phyloP scores from a whole-genome alignment of 2,329 filamentous ascomycete species.

The Tympanopsis confertula region DNA sequence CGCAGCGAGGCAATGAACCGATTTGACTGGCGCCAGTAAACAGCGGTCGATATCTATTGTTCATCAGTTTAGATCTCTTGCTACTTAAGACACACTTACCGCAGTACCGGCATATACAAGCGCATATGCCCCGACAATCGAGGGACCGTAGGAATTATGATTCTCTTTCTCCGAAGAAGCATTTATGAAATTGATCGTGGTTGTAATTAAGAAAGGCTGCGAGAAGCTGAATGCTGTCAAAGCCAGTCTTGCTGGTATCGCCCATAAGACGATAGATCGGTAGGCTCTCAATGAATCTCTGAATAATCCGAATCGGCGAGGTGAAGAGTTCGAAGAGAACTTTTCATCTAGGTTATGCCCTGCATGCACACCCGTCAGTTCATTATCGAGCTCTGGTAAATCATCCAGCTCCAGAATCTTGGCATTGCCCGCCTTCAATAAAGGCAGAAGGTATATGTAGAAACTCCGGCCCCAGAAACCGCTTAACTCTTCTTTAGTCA shows the following conservation, averaged over 20 bases:
- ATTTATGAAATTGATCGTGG: constrained; percentile 15
- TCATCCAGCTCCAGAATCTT: constrained; percentile 2
- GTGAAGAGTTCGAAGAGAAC: too few species aligned
- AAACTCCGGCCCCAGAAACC: constrained; percentile 5
- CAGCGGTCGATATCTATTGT: too few species aligned
- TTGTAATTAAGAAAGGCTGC: constrained; percentile 19
- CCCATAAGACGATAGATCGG: too few species aligned
- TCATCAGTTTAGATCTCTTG: constrained; percentile 17
- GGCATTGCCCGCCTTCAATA: constrained; percentile 4
- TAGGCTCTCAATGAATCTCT: too few species aligned
- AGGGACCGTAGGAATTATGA: constrained; percentile 11
- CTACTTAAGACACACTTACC: constrained; percentile 6
- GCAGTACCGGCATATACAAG: constrained; percentile 19
- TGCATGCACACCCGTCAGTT: too few species aligned
- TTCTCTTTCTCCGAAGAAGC: constrained; percentile 7
- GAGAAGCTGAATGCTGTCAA: constrained; percentile 21
- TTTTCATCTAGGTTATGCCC: too few species aligned
- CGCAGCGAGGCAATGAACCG: constrained; percentile 19
- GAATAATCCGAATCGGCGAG: too few species aligned
- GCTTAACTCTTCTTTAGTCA: constrained; percentile 3
- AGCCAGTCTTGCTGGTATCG: too few species aligned
- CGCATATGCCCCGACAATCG: constrained; percentile 16
- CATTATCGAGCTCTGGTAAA: too few species aligned
- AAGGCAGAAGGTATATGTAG: constrained; percentile 4
- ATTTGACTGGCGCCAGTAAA: constrained; percentile 19